These are phyloP conservation scores for Microsporum audouinii DNA, from an alignment of 2,329 filamentous ascomycete species.

Conservation along the genomic window DNA sequence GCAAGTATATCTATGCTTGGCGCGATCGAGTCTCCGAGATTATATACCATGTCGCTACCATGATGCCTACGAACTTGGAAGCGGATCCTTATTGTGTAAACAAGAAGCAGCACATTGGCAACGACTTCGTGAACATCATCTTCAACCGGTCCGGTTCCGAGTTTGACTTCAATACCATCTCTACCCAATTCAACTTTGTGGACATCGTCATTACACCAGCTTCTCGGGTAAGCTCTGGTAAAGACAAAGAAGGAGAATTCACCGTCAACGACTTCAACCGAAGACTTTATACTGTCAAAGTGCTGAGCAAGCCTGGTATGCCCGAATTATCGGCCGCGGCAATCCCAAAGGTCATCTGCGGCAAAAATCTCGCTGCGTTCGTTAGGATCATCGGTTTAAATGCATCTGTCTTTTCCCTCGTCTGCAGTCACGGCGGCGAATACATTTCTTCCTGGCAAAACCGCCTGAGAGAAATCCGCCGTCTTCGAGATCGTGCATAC, in stretches of 20 bases:
- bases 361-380: slow-evolving; percentile 70
- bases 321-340: slow-evolving; percentile 84
- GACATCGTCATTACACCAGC: slow-evolving; percentile 93
- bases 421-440: slow-evolving; percentile 69
- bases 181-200: slow-evolving; percentile 90
- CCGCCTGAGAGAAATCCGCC: slow-evolving; percentile 72
- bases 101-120: slow-evolving; percentile 94
- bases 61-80: slow-evolving; percentile 85
- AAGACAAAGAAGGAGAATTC: not conserved
- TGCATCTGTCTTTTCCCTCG: slow-evolving; percentile 80
- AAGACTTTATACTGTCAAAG: slow-evolving; percentile 75
- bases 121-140: slow-evolving; percentile 95
- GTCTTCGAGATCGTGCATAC: slow-evolving; percentile 53
- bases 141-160: slow-evolving; percentile 92
- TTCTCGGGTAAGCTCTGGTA: slow-evolving; percentile 12
- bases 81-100: slow-evolving; percentile 62
- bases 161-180: slow-evolving; percentile 84
- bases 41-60: slow-evolving; percentile 88
- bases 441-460: slow-evolving; percentile 83
- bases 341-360: slow-evolving; percentile 76
- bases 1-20: slow-evolving; percentile 85
- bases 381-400: slow-evolving; percentile 84
- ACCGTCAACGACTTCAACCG: slow-evolving; percentile 23
- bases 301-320: slow-evolving; percentile 78
- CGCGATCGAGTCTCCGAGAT: slow-evolving; percentile 90